A percentile compares a stretch with the other conserved stretches of the same genome.
Evolutionary conservation across 305 asterid genomes (phyloP).

Genomic region (Fraxinus greggii): DNA sequence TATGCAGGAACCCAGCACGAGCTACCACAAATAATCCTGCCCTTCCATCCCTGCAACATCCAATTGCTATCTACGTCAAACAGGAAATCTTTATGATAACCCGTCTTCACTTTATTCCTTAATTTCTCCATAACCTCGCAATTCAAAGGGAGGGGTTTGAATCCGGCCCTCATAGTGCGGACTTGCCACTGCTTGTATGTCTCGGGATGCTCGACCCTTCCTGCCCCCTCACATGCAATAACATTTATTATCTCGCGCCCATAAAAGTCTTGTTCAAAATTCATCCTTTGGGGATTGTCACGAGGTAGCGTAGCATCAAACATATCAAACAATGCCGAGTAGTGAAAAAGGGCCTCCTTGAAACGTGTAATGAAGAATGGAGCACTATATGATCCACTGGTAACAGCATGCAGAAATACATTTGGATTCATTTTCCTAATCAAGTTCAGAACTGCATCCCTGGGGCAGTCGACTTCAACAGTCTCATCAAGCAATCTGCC

Average conservation of each 20-base stretch:
- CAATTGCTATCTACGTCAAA: constrained; percentile 67
- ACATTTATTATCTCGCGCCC: constrained; percentile 79
- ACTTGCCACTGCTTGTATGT: constrained; percentile 85
- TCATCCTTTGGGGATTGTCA: constrained; percentile 53
- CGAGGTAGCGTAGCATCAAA: constrained; percentile 65
- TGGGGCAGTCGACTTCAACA: constrained; percentile 51
- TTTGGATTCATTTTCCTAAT: constrained; percentile 57
- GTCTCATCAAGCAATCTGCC: constrained; percentile 63
- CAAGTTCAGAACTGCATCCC: constrained; percentile 56
- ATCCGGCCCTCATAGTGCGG: constrained; percentile 69
- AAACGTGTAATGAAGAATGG: constrained; percentile 77
- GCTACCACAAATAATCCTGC: constrained; percentile 60
- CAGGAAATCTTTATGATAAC: constrained; percentile 72
- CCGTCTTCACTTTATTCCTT: constrained; percentile 38
- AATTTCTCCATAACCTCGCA: constrained; percentile 49
- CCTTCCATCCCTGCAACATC: constrained; percentile 94
- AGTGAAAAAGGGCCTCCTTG: constrained; percentile 78
- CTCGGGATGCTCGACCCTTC: constrained; percentile 84
- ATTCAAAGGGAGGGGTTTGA: constrained; percentile 57
- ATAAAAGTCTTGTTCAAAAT: constrained; percentile 66
- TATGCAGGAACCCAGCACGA: constrained; percentile 67
- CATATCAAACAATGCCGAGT: constrained; percentile 82
- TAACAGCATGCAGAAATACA: constrained; percentile 50
- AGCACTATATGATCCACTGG: constrained; percentile 54
- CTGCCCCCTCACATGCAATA: constrained; percentile 82